Percentiles rank a stretch among this genome's conserved stretches.
Evolutionary conservation across 495 filamentous ascomycete genomes (phyloP).

Genomic region (Neurospora sp.): DNA sequence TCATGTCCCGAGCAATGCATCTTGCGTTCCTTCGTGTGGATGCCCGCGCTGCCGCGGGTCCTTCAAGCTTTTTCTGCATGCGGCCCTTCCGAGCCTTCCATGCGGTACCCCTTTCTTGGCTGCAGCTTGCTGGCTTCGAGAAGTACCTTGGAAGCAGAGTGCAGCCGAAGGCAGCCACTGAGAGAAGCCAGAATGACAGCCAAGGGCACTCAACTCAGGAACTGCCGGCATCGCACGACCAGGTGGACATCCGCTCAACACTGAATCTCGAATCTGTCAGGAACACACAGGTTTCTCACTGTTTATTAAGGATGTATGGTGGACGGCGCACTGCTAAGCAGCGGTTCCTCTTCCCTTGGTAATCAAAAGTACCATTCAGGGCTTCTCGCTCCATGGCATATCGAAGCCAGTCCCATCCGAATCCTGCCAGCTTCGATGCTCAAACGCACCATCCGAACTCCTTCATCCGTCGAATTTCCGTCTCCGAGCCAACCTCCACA

Average conservation of each 20-base stretch:
- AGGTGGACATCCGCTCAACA: not conserved
- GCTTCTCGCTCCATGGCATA: not conserved
- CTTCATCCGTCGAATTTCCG: not conserved
- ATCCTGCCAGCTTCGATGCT: not conserved
- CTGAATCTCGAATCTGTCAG: not conserved
- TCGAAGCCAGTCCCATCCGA: not conserved
- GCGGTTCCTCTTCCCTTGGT: not conserved
- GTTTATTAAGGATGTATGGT: not conserved
- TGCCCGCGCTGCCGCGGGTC: not conserved
- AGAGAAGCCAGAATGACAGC: not conserved
- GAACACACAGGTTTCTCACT: not conserved
- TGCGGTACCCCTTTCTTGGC: not conserved
- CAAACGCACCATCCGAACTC: not conserved
- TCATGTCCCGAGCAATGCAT: not conserved
- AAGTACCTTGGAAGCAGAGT: not conserved
- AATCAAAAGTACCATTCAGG: not conserved
- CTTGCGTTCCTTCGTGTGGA: not conserved
- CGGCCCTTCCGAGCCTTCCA: conserved; percentile 14
- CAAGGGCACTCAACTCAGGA: not conserved
- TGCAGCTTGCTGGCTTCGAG: not conserved
- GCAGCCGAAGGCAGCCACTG: not conserved
- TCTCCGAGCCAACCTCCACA: not conserved
- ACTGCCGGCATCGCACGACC: not conserved
- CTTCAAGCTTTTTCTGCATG: conserved; percentile 2
- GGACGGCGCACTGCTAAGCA: not conserved